These are phyloP conservation scores for Phytopythium montanum DNA, from an alignment of 352 stramenopile species.

Conservation along the genomic window DNA sequence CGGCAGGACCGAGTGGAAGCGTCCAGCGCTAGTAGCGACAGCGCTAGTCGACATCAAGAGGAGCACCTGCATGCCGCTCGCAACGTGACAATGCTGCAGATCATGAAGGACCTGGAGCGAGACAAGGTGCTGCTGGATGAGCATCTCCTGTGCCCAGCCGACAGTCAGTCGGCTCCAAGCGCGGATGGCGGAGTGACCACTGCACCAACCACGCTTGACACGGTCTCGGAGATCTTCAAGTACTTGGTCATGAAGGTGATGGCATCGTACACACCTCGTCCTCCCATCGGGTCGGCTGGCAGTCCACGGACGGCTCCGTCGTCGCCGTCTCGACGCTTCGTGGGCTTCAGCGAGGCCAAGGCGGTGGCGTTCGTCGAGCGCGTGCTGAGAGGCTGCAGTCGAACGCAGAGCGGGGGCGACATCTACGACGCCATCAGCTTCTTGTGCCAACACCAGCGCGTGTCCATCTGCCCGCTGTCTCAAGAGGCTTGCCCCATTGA, in stretches of 20 bases:
- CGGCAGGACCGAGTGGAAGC: constrained; percentile 37
- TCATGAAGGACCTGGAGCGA: constrained; percentile 74
- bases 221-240: constrained; percentile 52
- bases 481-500: constrained; percentile 58
- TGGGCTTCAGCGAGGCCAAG: constrained; percentile 40
- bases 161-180: not conserved
- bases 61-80: constrained; percentile 45
- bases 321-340: constrained; percentile 31
- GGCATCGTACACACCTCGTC: constrained; percentile 8
- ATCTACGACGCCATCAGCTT: constrained; percentile 83
- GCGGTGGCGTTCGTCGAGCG: constrained; percentile 69
- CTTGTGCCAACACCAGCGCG: constrained; percentile 51
- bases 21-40: constrained; percentile 4
- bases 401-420: constrained; percentile 73
- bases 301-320: constrained; percentile 8
- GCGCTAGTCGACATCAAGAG: constrained; percentile 21
- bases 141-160: constrained; percentile 29
- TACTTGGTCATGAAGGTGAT: constrained; percentile 50
- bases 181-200: not conserved
- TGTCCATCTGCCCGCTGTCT: constrained; percentile 67
- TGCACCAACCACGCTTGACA: constrained; percentile 26
- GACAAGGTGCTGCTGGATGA: constrained; percentile 64
- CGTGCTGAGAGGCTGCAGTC: constrained; percentile 57
- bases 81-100: constrained; percentile 73
- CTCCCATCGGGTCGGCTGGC: constrained; percentile 5